A percentile compares a stretch with the other conserved stretches of the same genome.
Conservation (phyloP, 108 stramenopile species). For the Mediolabrus comicus region DNA sequence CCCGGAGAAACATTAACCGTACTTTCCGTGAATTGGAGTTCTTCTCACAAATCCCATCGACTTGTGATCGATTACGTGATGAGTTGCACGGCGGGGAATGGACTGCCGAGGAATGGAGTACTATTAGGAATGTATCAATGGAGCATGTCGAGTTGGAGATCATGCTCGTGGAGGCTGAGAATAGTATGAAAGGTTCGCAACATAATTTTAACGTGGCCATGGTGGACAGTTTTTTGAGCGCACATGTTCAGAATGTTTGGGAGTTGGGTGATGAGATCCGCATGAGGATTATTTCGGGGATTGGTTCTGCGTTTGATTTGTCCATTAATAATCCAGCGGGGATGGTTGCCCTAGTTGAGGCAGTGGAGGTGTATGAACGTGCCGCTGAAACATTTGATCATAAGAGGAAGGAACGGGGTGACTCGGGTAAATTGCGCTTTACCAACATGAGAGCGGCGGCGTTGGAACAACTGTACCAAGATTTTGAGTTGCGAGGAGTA, state of each 20-base stretch:
- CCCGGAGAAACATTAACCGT: conserved; percentile 74
- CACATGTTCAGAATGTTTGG: conserved; percentile 92
- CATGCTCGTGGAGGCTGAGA: conserved; percentile 85
- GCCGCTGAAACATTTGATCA: conserved; percentile 74
- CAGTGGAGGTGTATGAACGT: conserved; percentile 84
- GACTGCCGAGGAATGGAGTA: conserved; percentile 83
- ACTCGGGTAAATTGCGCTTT: conserved; percentile 58
- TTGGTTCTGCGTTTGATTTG: conserved; percentile 83
- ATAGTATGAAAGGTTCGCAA: conserved; percentile 69
- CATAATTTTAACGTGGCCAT: conserved; percentile 58
- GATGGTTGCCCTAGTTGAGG: conserved; percentile 89
- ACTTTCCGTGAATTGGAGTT: conserved; percentile 88
- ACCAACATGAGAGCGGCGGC: conserved; percentile 88
- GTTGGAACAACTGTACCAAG: conserved; percentile 78
- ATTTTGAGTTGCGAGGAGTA: conserved; percentile 76
- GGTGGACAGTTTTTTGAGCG: conserved; percentile 78
- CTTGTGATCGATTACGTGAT: conserved; percentile 85
- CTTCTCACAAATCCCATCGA: conserved; percentile 81
- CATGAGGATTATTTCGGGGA: conserved; percentile 73
- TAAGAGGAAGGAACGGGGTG: conserved; percentile 47
- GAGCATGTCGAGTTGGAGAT: conserved; percentile 90
- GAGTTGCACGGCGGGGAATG: conserved; percentile 81
- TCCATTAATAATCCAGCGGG: conserved; percentile 83
- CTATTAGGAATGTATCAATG: conserved; percentile 73
- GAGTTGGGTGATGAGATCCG: conserved; percentile 90